Evolutionary conservation across 768 basidiomycete genomes (phyloP).

Genomic region (Hortiboletus campestris): DNA sequence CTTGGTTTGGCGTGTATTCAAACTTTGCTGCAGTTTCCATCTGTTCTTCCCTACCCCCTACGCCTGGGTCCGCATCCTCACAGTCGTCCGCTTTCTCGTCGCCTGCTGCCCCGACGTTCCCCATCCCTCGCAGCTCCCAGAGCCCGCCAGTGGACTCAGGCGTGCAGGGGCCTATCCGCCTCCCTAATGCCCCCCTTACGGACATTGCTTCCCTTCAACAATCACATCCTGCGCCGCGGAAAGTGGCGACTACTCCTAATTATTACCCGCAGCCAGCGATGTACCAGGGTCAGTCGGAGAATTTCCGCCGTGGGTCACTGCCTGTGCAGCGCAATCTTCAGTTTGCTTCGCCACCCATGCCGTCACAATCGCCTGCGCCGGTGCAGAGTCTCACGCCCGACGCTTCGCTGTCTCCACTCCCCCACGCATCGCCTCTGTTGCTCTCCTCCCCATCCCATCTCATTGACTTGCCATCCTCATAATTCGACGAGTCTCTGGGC

Average conservation of each 20-base stretch:
- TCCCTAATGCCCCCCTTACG: slow-evolving; percentile 69
- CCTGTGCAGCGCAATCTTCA: slow-evolving; percentile 28
- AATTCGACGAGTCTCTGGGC: not conserved
- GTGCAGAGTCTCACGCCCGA: slow-evolving; percentile 29
- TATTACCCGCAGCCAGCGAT: slow-evolving; percentile 33
- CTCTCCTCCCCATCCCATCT: slow-evolving; percentile 21
- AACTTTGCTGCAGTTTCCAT: slow-evolving; percentile 21
- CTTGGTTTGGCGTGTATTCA: not conserved
- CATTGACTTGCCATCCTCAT: slow-evolving; percentile 23
- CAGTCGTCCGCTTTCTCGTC: slow-evolving; percentile 67
- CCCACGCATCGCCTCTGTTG: slow-evolving; percentile 29
- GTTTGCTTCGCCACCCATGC: slow-evolving; percentile 33
- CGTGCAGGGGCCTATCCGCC: slow-evolving; percentile 49
- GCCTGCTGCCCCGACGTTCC: slow-evolving; percentile 56
- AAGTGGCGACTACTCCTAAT: slow-evolving; percentile 31
- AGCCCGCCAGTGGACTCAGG: slow-evolving; percentile 52
- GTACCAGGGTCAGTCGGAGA: slow-evolving; percentile 31
- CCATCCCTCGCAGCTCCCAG: slow-evolving; percentile 56
- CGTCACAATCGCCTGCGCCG: slow-evolving; percentile 26
- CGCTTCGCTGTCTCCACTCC: slow-evolving; percentile 22
- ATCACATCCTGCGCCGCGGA: slow-evolving; percentile 33
- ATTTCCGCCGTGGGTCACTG: slow-evolving; percentile 32
- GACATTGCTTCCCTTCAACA: slow-evolving; percentile 59
- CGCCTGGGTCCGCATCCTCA: slow-evolving; percentile 49
- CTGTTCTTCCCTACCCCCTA: slow-evolving; percentile 34